Conservation (phyloP, 441 rosid species). For the Breynia disticha region DNA sequence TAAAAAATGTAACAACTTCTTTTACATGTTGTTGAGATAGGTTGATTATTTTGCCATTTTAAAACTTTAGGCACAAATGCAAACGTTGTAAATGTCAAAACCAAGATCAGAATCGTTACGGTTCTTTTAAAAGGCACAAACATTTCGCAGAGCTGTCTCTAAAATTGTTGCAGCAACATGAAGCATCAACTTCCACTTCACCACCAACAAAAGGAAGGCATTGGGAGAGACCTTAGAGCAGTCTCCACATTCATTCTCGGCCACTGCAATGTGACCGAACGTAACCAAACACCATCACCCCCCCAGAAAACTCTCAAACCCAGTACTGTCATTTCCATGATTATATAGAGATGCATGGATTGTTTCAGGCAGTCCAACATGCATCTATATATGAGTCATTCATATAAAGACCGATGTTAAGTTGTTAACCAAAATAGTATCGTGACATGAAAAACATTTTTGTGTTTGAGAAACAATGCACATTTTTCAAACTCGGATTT, state of each 20-base stretch:
- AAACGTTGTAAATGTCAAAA: conserved; percentile 31
- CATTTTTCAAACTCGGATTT: not conserved
- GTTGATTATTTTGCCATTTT: no score
- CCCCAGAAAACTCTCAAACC: not conserved
- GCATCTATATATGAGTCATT: no score
- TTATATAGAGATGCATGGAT: not conserved
- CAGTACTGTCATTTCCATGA: not conserved
- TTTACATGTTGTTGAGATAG: no score
- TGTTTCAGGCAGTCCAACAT: no score
- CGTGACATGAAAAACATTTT: not conserved
- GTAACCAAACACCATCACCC: not conserved
- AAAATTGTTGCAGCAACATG: not conserved
- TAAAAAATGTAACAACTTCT: not conserved
- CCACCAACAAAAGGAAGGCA: not conserved
- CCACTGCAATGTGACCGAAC: not conserved
- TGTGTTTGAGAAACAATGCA: not conserved
- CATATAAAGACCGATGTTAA: no score
- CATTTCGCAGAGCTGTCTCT: conserved; percentile 18
- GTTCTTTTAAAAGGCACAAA: conserved; percentile 30
- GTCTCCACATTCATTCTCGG: not conserved
- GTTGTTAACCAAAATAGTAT: not conserved
- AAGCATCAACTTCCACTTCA: not conserved
- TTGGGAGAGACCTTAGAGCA: not conserved
- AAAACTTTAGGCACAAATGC: conserved; percentile 31
- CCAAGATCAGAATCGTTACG: conserved; percentile 31